These are phyloP conservation scores for Xylaria telfairii DNA, from an alignment of 495 filamentous ascomycete genomes.

Conservation along the genomic window DNA sequence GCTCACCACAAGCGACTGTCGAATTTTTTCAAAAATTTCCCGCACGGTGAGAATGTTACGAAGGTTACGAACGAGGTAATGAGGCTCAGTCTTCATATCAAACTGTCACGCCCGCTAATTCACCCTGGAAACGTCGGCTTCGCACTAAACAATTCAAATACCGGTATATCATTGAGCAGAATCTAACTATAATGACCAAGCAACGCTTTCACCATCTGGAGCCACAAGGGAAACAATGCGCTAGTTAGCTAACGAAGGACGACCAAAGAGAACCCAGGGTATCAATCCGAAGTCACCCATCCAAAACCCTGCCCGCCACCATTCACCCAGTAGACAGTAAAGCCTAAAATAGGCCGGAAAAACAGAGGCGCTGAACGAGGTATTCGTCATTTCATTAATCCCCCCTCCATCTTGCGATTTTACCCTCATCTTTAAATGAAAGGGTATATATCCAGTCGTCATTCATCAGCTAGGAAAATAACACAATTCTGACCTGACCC, in stretches of 20 bases:
- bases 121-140: background rate
- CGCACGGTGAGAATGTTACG: no score
- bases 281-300: constrained; percentile 12
- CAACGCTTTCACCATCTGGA: background rate
- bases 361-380: constrained; percentile 7
- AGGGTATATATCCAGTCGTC: constrained; percentile 41
- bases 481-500: constrained; percentile 25
- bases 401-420: constrained; percentile 39
- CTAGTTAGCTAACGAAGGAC: constrained; percentile 3
- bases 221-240: background rate
- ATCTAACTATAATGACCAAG: constrained; percentile 4
- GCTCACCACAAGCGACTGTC: background rate
- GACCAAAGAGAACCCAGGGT: constrained; percentile 16
- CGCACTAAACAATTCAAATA: background rate
- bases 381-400: constrained; percentile 32
- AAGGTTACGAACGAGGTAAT: no score
- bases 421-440: constrained; percentile 45
- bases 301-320: background rate
- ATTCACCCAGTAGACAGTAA: background rate
- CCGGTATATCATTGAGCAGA: background rate
- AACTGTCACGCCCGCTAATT: background rate
- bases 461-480: constrained; percentile 40
- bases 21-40: background rate
- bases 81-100: background rate
- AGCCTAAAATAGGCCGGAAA: background rate